Evolutionary conservation across 371 early-diverging fungal species (phyloP), one percentile per base, ranked within the genome.

Genomic region (Mortierella sp.): DNA sequence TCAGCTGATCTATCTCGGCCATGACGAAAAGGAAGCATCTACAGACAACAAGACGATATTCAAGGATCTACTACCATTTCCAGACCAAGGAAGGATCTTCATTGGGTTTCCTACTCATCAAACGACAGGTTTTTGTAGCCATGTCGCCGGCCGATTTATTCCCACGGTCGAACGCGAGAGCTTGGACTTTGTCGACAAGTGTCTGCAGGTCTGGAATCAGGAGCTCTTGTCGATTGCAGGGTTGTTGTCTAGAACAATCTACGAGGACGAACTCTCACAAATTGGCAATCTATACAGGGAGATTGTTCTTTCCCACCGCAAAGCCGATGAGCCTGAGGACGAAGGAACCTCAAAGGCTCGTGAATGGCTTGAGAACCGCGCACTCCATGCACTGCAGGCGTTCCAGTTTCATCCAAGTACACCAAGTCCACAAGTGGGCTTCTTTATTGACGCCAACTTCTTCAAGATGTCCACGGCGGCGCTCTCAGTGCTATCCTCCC

Each of bases 91-190:
- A 0, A 80, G 90, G 34, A 86, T 96, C 14, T 95, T 94, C 67
- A 96, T 96, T 61, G 96, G 94, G 0, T 95, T 96, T 65, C 91
- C 93, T 0, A 95, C 95, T 7, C 93, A 94, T 68, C 95, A 96
- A 68, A 96, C 96, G 0, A 96, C 96, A 0, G 96, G 96, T 6
- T 93, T 90, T 67, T 85, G 88, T 54, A 87, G 88, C 31, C 94
- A 94, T 63, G 81, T 96, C 62, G 94, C 94, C 0, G 94, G 90
- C 9, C 90, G 92, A 10, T 85, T 96, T 54, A 96, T 96, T 62
- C 96, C 96, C 3, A 95, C 95, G 13, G 82, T 91, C 0, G 96
- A 96, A 68, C 89, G 96, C 63, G 96, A 96, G 71, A 87, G 86
- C 37, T 87, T 96, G 47, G 96, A 96, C 64, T 95, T 96, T 81